Conservation (phyloP, 1,284 basidiomycete genomes). For the Ceratobasidium sp. region DNA sequence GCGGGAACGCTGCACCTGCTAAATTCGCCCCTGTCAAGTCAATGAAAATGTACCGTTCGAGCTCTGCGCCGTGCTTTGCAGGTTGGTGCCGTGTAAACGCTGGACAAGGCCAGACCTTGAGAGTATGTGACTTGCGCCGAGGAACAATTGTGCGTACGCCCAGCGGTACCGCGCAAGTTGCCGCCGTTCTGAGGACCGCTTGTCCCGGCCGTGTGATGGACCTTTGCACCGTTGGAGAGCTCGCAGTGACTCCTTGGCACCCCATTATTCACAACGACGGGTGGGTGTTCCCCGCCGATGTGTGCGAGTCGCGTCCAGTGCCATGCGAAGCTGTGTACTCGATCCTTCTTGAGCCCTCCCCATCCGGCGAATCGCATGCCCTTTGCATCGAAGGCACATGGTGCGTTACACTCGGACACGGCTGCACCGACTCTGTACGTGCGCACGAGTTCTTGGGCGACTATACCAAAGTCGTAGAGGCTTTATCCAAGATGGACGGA, state of each 20-base stretch:
- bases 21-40: constrained; percentile 21
- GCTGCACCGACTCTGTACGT: constrained; percentile 44
- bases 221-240: constrained; percentile 45
- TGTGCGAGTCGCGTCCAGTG: constrained; percentile 27
- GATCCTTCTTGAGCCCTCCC: constrained; percentile 48
- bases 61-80: constrained; percentile 48
- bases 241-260: constrained; percentile 49
- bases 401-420: constrained; percentile 49
- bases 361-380: constrained; percentile 45
- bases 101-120: constrained; percentile 23
- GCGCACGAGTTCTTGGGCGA: constrained; percentile 46
- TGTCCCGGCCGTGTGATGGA: constrained; percentile 7
- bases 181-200: constrained; percentile 40
- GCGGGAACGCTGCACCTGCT: constrained; percentile 8
- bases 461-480: constrained; percentile 40
- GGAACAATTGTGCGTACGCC: constrained; percentile 46
- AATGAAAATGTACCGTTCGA: constrained; percentile 47
- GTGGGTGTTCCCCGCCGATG: constrained; percentile 50
- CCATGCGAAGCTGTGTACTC: constrained; percentile 48
- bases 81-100: constrained; percentile 45
- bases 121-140: constrained; percentile 41
- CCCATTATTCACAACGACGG: constrained; percentile 44
- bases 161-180: constrained; percentile 43
- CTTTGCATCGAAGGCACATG: constrained; percentile 45
- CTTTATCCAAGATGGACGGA: constrained; percentile 20